Percentiles rank a stretch among this genome's conserved stretches.
Evolutionary conservation across 805 yeast genomes (phyloP).

Genomic region (Lipomyces lipofer): DNA sequence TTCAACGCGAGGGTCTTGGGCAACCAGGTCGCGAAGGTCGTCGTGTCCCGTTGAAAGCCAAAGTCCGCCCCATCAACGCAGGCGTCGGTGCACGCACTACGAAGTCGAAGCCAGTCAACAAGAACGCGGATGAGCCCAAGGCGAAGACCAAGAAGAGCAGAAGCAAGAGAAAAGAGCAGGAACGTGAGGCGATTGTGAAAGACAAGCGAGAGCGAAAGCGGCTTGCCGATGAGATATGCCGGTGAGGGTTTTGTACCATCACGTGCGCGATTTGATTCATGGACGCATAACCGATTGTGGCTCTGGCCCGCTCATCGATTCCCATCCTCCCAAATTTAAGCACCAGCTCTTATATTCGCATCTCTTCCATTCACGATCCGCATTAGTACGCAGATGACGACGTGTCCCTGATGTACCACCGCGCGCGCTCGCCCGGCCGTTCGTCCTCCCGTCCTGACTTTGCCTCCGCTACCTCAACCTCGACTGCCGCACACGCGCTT

Average conservation of each 20-base stretch:
- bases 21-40: constrained; percentile 25
- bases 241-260: background rate
- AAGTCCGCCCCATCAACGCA: constrained; percentile 11
- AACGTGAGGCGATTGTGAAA: background rate
- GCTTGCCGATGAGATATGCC: constrained; percentile 17
- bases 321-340: too few relatives aligned
- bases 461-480: too few relatives aligned
- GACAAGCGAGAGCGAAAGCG: constrained; percentile 14
- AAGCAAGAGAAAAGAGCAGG: constrained; percentile 1
- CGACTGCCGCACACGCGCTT: too few relatives aligned
- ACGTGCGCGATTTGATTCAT: background rate
- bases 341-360: too few relatives aligned
- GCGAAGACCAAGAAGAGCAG: background rate
- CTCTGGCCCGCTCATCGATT: too few relatives aligned
- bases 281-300: too few relatives aligned
- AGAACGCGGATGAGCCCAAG: background rate
- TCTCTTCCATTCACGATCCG: too few relatives aligned
- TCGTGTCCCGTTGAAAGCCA: constrained; percentile 19
- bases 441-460: background rate
- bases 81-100: constrained; percentile 25
- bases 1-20: constrained; percentile 26
- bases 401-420: constrained; percentile 20
- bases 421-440: constrained; percentile 21
- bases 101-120: background rate
- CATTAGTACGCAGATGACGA: too few relatives aligned